Evolutionary conservation across 2,329 filamentous ascomycete species (phyloP).

Genomic region (Endoconidiophora laricicola): DNA sequence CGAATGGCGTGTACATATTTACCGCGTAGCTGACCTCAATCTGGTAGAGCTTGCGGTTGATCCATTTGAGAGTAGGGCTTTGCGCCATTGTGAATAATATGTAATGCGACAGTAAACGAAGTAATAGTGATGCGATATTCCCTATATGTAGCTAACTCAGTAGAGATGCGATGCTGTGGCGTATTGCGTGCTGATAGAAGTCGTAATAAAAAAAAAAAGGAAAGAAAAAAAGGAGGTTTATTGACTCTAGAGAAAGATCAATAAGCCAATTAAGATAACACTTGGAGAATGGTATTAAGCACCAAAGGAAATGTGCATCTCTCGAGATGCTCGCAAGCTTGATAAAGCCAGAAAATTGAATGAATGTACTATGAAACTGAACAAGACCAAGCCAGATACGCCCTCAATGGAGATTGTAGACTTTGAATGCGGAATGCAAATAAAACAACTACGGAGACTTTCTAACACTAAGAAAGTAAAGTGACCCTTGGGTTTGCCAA

Average conservation of each 20-base stretch:
- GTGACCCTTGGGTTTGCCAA: too few relatives aligned
- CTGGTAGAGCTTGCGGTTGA: slow-evolving; percentile 92
- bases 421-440: too few relatives aligned
- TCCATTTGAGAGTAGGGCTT: slow-evolving; percentile 34
- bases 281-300: too few relatives aligned
- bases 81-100: slow-evolving; percentile 8
- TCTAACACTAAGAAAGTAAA: too few relatives aligned
- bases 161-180: not conserved
- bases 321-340: too few relatives aligned
- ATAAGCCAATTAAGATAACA: too few relatives aligned
- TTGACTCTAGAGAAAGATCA: not conserved
- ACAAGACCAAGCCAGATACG: too few relatives aligned
- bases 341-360: not conserved
- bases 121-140: not conserved
- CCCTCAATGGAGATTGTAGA: too few relatives aligned
- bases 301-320: too few relatives aligned
- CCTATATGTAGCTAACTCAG: not conserved
- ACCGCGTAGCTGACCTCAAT: slow-evolving; percentile 93
- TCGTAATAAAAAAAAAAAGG: not conserved
- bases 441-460: too few relatives aligned
- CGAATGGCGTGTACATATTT: slow-evolving; percentile 92
- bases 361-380: not conserved
- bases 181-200: not conserved
- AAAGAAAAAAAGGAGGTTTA: not conserved
- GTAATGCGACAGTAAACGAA: not conserved